phyloP scores from a whole-genome alignment of 2,329 filamentous ascomycete species.

The Trichoderma arundinaceum region DNA sequence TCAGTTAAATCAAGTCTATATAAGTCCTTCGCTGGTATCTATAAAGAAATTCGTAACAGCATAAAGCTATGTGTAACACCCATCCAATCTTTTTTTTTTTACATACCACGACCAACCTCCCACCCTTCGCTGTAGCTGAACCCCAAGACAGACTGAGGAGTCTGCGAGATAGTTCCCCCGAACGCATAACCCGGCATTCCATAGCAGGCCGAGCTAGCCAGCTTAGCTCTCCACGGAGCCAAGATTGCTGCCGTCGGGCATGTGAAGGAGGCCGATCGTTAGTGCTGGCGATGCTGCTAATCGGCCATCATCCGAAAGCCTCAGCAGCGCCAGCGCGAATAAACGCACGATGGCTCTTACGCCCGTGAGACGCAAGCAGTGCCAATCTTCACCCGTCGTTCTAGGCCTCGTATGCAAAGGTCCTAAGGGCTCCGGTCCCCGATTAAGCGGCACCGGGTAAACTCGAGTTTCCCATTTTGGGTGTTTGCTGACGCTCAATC shows the following conservation, averaged over 20 bases:
- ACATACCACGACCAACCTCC: neutral
- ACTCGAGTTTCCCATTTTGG: neutral
- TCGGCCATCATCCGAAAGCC: slow-evolving; percentile 2
- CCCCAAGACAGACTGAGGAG: neutral
- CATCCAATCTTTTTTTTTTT: slow-evolving; percentile 1
- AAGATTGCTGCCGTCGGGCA: no score
- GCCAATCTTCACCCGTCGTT: neutral
- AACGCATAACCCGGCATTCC: neutral
- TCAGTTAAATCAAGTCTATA: slow-evolving; percentile 20
- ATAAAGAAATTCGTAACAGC: slow-evolving; percentile 27
- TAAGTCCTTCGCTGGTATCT: slow-evolving; percentile 22
- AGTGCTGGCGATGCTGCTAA: slow-evolving; percentile 9
- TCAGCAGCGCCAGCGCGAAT: neutral
- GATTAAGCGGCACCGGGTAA: slow-evolving; percentile 3
- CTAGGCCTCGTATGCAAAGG: slow-evolving; percentile 7
- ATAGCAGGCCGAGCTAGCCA: neutral
- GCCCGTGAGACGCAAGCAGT: neutral
- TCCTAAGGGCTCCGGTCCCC: neutral
- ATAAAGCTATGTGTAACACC: slow-evolving; percentile 15
- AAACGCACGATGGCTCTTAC: neutral
- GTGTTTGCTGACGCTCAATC: neutral
- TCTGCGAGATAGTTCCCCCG: neutral
- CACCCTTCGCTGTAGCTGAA: neutral
- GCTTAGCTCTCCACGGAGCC: neutral
- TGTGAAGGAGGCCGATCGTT: no score